Percentiles rank a stretch among this genome's conserved stretches.
phyloP scores from a whole-genome alignment of 2,329 filamentous ascomycete genomes.

The Stachybotrys elegans region DNA sequence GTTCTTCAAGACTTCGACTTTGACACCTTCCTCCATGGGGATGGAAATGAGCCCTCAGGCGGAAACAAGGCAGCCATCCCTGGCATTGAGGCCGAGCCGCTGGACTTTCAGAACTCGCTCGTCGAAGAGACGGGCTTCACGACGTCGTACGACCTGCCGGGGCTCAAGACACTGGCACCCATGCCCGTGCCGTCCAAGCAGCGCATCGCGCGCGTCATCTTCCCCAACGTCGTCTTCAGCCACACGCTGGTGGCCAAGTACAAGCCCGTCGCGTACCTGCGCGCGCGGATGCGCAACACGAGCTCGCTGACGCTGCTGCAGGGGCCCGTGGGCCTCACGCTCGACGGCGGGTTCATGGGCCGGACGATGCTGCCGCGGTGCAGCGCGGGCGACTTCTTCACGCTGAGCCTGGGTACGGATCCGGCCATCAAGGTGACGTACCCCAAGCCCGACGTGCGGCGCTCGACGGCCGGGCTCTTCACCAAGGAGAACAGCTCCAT shows the following conservation, averaged over 20 bases:
- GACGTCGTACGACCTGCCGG: conserved; percentile 56
- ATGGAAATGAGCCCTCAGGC: conserved; percentile 16
- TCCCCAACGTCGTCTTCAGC: conserved; percentile 46
- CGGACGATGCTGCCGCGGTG: conserved; percentile 50
- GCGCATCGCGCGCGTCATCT: conserved; percentile 51
- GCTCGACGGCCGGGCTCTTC: conserved; percentile 47
- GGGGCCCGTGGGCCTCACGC: conserved; percentile 51
- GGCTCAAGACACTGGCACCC: conserved; percentile 50
- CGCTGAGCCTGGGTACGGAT: conserved; percentile 54
- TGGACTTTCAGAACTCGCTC: conserved; percentile 39
- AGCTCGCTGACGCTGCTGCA: conserved; percentile 51
- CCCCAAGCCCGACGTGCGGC: conserved; percentile 48
- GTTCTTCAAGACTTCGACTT: neutral
- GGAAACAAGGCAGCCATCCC: conserved; percentile 26
- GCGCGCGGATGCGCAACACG: conserved; percentile 50
- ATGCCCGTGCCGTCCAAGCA: conserved; percentile 49
- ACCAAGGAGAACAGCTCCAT: conserved; percentile 46
- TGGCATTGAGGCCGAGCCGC: conserved; percentile 22
- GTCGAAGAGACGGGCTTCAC: conserved; percentile 57
- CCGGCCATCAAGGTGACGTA: conserved; percentile 52
- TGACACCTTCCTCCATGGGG: neutral
- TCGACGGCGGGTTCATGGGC: conserved; percentile 60
- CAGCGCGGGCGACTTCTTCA: conserved; percentile 48
- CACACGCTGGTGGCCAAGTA: conserved; percentile 58
- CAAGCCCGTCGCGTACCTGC: conserved; percentile 54